Evolutionary conservation across 768 basidiomycete species (phyloP).

Genomic region (Mycena maculata): DNA sequence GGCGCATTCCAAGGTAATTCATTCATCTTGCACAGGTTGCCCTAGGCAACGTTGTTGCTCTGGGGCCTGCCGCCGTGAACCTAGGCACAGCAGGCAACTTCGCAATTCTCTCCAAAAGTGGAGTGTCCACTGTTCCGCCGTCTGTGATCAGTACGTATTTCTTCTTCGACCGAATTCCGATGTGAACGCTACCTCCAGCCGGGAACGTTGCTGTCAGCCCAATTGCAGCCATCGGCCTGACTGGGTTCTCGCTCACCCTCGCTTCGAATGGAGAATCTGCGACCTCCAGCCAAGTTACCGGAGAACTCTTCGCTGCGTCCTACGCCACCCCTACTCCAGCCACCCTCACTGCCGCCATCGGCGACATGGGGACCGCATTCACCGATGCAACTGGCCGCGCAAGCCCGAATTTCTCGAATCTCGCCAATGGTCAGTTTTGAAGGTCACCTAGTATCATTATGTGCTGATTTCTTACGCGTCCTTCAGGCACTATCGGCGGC

Average conservation of each 20-base stretch:
- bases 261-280: not conserved
- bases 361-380: conserved; percentile 3
- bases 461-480: not conserved
- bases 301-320: not conserved
- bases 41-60: not conserved
- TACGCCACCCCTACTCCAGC: conserved; percentile 2
- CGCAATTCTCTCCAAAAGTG: not conserved
- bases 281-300: not conserved
- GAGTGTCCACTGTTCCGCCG: not conserved
- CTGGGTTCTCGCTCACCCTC: conserved; percentile 2
- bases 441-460: not conserved
- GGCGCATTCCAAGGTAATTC: not conserved
- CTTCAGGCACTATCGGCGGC: not conserved
- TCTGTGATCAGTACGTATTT: not conserved
- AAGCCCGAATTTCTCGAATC: too few relatives aligned
- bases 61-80: not conserved
- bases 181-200: not conserved
- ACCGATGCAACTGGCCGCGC: not conserved
- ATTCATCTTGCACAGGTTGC: not conserved
- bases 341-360: conserved; percentile 4
- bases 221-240: not conserved
- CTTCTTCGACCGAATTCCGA: not conserved
- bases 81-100: not conserved
- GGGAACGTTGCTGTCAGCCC: not conserved
- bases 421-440: not conserved